Conservation (phyloP, 1,139 yeast species). For the Ashbya aceris region DNA sequence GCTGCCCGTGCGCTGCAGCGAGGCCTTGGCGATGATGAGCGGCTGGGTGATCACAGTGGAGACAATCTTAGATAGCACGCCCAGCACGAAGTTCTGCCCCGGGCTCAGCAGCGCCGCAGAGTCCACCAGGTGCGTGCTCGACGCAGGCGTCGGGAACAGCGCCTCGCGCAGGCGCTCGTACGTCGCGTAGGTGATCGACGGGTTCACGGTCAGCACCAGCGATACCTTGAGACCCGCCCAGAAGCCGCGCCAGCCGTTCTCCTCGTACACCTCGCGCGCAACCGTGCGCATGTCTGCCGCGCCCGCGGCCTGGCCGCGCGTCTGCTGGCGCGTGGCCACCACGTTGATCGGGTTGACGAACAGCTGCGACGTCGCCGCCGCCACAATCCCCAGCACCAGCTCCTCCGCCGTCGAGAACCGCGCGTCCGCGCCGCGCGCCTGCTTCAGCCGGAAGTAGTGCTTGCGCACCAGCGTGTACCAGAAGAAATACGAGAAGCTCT, state of each 20-base stretch:
- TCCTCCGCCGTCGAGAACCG: conserved; percentile 51
- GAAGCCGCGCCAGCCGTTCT: conserved; percentile 63
- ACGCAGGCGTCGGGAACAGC: conserved; percentile 31
- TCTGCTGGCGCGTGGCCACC: conserved; percentile 78
- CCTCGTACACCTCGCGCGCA: conserved; percentile 43
- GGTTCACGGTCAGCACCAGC: conserved; percentile 69
- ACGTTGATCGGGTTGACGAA: conserved; percentile 80
- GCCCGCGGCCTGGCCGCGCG: conserved; percentile 31
- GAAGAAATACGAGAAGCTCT: conserved; percentile 76
- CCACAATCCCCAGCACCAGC: conserved; percentile 69
- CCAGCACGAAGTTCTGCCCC: conserved; percentile 60
- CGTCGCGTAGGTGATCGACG: conserved; percentile 81
- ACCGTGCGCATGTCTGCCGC: conserved; percentile 40
- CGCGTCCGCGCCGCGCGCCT: conserved; percentile 22
- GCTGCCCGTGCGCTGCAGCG: conserved; percentile 52
- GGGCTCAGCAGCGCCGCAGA: conserved; percentile 41
- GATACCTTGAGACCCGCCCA: conserved; percentile 85
- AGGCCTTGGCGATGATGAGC: conserved; percentile 72
- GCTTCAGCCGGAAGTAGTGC: conserved; percentile 41
- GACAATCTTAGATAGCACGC: conserved; percentile 70
- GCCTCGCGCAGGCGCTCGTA: conserved; percentile 59
- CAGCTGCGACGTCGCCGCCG: conserved; percentile 77
- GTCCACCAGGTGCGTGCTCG: conserved; percentile 25
- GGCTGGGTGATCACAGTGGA: conserved; percentile 83
- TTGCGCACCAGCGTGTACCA: conserved; percentile 75